Evolutionary conservation across 179 eudicot species (phyloP).

Genomic region (Actinidia polygama): DNA sequence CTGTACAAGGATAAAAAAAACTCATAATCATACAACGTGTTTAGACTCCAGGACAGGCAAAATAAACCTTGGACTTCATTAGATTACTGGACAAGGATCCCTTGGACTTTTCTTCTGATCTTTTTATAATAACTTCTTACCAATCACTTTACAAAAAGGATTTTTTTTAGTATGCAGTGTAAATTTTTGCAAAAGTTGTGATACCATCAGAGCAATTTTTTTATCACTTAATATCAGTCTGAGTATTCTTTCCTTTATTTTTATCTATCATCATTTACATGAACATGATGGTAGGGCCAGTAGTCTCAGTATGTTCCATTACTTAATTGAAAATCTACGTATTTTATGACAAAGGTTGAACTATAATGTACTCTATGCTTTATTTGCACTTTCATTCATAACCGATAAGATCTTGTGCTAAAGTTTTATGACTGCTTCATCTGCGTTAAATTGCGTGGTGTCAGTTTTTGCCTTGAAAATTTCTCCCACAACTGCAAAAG

Average conservation of each 20-base stretch:
- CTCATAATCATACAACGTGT: too few species aligned
- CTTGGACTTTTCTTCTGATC: too few species aligned
- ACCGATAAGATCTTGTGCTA: background rate
- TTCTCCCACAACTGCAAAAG: background rate
- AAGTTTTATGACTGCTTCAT: slow-evolving; percentile 5
- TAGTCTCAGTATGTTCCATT: background rate
- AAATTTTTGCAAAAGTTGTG: background rate
- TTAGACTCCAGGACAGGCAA: background rate
- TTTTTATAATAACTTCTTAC: background rate
- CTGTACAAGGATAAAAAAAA: too few species aligned
- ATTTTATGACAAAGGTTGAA: background rate
- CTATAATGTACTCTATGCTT: background rate
- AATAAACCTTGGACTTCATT: too few species aligned
- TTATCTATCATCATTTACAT: background rate
- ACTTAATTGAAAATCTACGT: background rate
- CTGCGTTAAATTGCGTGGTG: background rate
- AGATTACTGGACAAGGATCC: too few species aligned
- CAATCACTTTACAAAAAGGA: background rate
- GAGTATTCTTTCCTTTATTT: background rate
- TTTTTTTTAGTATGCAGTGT: background rate
- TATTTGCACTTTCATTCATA: background rate
- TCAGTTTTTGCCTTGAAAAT: background rate
- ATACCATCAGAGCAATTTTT: background rate
- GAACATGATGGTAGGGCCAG: background rate
- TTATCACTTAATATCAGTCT: background rate